Conservation (phyloP, 75 land plant species). For the Adiantum capillusveneris region DNA sequence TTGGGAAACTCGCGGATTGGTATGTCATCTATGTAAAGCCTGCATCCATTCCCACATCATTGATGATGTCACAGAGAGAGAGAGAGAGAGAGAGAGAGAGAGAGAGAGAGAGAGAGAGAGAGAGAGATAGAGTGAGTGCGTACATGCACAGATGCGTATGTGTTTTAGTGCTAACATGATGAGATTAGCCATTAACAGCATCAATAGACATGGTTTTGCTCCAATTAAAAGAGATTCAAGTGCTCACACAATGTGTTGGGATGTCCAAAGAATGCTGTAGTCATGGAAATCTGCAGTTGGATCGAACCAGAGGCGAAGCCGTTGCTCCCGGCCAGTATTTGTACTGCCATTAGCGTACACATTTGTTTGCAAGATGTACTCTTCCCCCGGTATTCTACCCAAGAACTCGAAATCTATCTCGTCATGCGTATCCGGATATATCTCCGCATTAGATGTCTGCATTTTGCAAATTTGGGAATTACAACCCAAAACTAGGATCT, state of each 20-base stretch:
- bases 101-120: too few relatives aligned
- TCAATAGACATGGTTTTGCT: too few relatives aligned
- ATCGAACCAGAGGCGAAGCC: slow-evolving; percentile 62
- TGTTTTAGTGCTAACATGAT: too few relatives aligned
- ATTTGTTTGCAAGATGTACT: slow-evolving; percentile 65
- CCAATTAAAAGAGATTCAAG: too few relatives aligned
- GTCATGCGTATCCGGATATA: slow-evolving; percentile 35
- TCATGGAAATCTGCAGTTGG: slow-evolving; percentile 45
- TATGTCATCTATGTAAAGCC: slow-evolving; percentile 54
- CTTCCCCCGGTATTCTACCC: slow-evolving; percentile 22
- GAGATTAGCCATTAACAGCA: too few relatives aligned
- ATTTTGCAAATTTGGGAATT: too few relatives aligned
- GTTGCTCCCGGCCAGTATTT: slow-evolving; percentile 38
- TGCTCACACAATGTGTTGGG: slow-evolving; percentile 56
- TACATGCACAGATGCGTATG: too few relatives aligned
- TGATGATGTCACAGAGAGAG: neutral
- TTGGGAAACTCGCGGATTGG: slow-evolving; percentile 45
- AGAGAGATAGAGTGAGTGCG: too few relatives aligned
- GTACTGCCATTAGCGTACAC: slow-evolving; percentile 55
- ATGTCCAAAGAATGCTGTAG: slow-evolving; percentile 65
- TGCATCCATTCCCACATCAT: slow-evolving; percentile 14
- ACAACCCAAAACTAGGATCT: too few relatives aligned
- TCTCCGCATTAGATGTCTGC: slow-evolving; percentile 10
- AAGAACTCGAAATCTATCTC: slow-evolving; percentile 76
- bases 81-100: neutral